phyloP scores from a whole-genome alignment of 441 rosid genomes.

The Erodium trifolium region DNA sequence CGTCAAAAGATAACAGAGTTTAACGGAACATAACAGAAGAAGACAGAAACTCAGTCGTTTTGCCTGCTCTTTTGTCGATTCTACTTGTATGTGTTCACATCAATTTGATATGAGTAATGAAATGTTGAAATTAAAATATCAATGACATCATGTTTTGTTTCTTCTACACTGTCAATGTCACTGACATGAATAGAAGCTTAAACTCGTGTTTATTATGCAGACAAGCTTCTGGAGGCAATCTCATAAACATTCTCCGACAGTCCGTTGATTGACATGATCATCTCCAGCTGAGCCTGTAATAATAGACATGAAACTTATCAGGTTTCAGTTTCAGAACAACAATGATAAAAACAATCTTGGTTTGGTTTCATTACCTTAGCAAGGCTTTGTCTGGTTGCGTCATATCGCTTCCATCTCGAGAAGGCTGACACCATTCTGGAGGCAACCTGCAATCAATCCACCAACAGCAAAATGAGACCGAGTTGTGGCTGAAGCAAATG shows the following conservation, averaged over 20 bases:
- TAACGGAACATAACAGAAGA: neutral
- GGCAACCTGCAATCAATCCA: constrained; percentile 47
- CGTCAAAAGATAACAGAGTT: neutral
- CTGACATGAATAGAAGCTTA: no score
- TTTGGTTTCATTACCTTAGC: constrained; percentile 49
- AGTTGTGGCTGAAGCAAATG: neutral
- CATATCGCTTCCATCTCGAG: constrained; percentile 94
- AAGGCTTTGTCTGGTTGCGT: constrained; percentile 65
- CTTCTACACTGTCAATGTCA: no score
- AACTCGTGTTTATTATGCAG: neutral
- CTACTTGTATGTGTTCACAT: no score
- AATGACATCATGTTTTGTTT: no score
- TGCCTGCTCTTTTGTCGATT: neutral
- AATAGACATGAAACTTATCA: neutral
- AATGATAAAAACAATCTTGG: neutral
- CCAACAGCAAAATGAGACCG: no score
- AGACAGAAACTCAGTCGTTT: neutral
- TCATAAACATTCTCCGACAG: constrained; percentile 90
- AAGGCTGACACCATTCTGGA: constrained; percentile 89
- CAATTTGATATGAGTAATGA: no score
- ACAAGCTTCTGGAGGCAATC: constrained; percentile 73
- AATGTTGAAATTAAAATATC: no score
- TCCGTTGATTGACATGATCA: constrained; percentile 77
- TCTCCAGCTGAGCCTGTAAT: constrained; percentile 38
- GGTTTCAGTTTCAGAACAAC: no score